Evolutionary conservation across 73 alveolate genomes (phyloP), one percentile per base, ranked within the genome.

Genomic region (Paramecium tetraurelia): DNA sequence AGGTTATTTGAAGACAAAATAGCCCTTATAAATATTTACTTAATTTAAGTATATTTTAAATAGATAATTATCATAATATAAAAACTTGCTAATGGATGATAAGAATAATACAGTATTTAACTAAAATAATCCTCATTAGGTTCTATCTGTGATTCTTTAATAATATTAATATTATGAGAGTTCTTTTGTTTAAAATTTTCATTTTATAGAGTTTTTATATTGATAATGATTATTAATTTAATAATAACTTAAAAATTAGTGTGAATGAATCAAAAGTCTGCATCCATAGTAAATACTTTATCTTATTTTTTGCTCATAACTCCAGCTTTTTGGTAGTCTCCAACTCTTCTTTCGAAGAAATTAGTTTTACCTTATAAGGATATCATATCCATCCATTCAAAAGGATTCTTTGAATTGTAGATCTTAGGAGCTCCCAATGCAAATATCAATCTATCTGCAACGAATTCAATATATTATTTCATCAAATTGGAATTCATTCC

Each of bases 361-460:
- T 97, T 97, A 44, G 99, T 96, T 92, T 97, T 97, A 43, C 99
- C 99, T 89, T 95, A 97, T 46, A 97, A 85, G 12, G 99, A 96
- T 68, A 97, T 97, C 99, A 97, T 95, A 85, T 97, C 99, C 99
- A 97, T 97, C 99, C 99, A 97, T 80, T 97, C 99, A 86, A 97
- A 97, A 22, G 99, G 99, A 69, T 97, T 97, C 36, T 93, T 68
- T 20, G 80, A 85, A 80, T 94, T 93, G 93, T 94, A 97, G 94
- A 95, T 46, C 92, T 95, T 96, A 20, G 96, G 96, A 16, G 92
- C 95, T 70, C 99, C 98, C n/a, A 96, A 59, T 43, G 98, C 92
- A 58, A 59, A 63, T 84, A 97, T 89, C 20, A 97, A 96, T 53
- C 99, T 93, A 92, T 97, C 99, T 4, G 99, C 99, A 27, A 96